Conservation (phyloP, 768 basidiomycete species). For the Hypholoma fasciculare region DNA sequence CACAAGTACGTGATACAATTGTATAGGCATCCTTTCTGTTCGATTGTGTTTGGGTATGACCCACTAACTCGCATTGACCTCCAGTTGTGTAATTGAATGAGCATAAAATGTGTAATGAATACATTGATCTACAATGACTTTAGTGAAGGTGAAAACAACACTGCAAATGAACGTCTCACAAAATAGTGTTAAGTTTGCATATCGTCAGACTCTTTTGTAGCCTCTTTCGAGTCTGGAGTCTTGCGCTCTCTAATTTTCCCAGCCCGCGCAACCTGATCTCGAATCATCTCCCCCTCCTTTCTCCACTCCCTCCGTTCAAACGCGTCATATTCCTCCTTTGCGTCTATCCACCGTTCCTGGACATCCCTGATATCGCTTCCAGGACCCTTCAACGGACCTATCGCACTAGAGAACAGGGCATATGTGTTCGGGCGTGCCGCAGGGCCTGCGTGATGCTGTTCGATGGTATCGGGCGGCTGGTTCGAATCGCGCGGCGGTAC, state of each 20-base stretch:
- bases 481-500: conserved; percentile 49
- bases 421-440: conserved; percentile 62
- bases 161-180: too few relatives aligned
- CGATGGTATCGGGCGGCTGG: conserved; percentile 35
- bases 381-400: conserved; percentile 50
- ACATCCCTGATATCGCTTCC: conserved; percentile 67
- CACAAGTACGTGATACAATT: too few relatives aligned
- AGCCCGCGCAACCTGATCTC: conserved; percentile 40
- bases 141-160: too few relatives aligned
- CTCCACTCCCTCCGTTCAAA: conserved; percentile 79
- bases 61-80: too few relatives aligned
- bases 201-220: not conserved
- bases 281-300: conserved; percentile 62
- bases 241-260: conserved; percentile 32
- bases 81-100: too few relatives aligned
- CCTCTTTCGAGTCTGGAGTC: not conserved
- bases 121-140: too few relatives aligned
- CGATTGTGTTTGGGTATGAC: too few relatives aligned
- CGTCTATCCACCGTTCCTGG: conserved; percentile 95
- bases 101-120: too few relatives aligned
- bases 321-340: conserved; percentile 78
- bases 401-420: conserved; percentile 66
- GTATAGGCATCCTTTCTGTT: too few relatives aligned
- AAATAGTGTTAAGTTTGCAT: conserved; percentile 5
- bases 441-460: conserved; percentile 33